Conservation (phyloP, 768 basidiomycete genomes). For the Boletus eberwhitei region DNA sequence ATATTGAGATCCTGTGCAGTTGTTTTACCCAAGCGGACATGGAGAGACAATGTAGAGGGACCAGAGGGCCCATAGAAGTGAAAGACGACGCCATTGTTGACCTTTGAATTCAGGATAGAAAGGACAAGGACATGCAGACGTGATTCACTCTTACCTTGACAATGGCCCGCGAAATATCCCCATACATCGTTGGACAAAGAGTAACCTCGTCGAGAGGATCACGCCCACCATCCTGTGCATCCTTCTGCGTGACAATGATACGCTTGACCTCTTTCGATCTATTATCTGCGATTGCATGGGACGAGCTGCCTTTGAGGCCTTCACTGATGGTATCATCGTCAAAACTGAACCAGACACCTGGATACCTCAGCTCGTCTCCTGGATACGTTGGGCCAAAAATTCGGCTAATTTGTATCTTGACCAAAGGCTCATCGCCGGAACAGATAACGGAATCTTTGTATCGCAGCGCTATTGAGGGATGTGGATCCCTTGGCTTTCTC, state of each 20-base stretch:
- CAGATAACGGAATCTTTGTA: slow-evolving; percentile 67
- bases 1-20: slow-evolving; percentile 78
- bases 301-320: slow-evolving; percentile 42
- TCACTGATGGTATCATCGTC: slow-evolving; percentile 68
- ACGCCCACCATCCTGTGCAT: slow-evolving; percentile 46
- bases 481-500: slow-evolving; percentile 60
- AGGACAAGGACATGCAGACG: not conserved
- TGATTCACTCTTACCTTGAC: slow-evolving; percentile 49
- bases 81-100: slow-evolving; percentile 69
- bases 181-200: slow-evolving; percentile 65
- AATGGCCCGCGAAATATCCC: slow-evolving; percentile 65
- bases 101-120: slow-evolving; percentile 36
- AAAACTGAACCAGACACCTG: slow-evolving; percentile 81
- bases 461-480: slow-evolving; percentile 63
- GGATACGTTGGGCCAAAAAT: slow-evolving; percentile 85
- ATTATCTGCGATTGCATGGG: slow-evolving; percentile 46
- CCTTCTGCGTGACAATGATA: slow-evolving; percentile 70
- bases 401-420: slow-evolving; percentile 62
- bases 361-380: slow-evolving; percentile 73
- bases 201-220: slow-evolving; percentile 74
- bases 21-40: slow-evolving; percentile 67
- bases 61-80: slow-evolving; percentile 60
- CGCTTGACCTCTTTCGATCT: slow-evolving; percentile 73
- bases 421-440: slow-evolving; percentile 55
- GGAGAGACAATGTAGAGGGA: slow-evolving; percentile 38